Conservation (phyloP, 2,329 filamentous ascomycete genomes). For the Rhynchosporium secalis region DNA sequence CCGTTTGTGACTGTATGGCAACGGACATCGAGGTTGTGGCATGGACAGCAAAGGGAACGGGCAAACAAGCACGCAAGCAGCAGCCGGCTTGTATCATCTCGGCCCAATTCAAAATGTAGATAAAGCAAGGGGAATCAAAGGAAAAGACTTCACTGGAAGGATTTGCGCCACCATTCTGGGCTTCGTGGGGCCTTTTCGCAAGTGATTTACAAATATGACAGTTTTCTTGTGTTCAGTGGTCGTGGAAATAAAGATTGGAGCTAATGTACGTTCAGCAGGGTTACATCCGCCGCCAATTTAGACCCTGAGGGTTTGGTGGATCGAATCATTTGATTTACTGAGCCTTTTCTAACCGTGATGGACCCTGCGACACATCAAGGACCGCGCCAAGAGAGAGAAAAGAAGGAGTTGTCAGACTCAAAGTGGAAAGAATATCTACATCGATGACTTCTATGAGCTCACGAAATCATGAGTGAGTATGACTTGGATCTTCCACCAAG, state of each 20-base stretch:
- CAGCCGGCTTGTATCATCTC: not conserved
- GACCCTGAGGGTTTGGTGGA: conserved; percentile 3
- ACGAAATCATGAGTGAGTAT: not conserved
- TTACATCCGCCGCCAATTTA: conserved; percentile 1
- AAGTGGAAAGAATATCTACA: not conserved
- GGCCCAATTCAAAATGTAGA: not conserved
- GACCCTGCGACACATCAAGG: not conserved
- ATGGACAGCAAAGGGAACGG: not conserved
- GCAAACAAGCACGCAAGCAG: not conserved
- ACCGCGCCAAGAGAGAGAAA: not conserved
- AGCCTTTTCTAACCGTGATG: too few relatives aligned
- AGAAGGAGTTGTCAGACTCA: not conserved
- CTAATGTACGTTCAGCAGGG: conserved; percentile 7
- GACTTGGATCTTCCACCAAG: not conserved
- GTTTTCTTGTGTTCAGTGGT: not conserved
- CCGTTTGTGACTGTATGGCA: not conserved
- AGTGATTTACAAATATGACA: not conserved
- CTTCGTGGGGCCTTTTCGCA: not conserved
- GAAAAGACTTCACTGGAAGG: not conserved
- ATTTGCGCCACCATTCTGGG: not conserved
- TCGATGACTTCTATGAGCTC: not conserved
- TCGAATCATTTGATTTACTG: not conserved
- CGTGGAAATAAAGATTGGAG: conserved; percentile 6
- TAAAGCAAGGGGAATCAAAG: not conserved
- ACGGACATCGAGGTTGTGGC: not conserved